Evolutionary conservation across 2,329 filamentous ascomycete genomes (phyloP), one percentile per base, ranked within the genome.

Genomic region (Colletotrichum coccodes): DNA sequence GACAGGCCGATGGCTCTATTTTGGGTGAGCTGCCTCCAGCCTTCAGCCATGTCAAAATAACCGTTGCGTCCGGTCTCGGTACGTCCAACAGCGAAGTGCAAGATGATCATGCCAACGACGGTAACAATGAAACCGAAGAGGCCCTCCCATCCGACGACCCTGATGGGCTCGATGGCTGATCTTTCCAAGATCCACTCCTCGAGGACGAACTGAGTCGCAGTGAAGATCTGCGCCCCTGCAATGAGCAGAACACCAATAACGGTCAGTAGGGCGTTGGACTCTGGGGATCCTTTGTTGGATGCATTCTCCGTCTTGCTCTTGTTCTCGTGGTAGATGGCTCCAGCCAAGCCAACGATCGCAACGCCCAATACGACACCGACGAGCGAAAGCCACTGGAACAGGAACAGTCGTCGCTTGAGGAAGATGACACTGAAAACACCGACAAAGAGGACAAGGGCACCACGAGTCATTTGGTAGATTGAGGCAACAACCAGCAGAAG

Each of bases 391-490:
- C 96, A 99, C 79, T 99, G 96, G 84, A 95, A 98, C n/a, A 92
- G 78, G 70, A 90, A 89, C 38, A 99, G 86, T 73, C 89, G 91
- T 54, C 94, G 89, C 75, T 90, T 91, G 65, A 99, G 85, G 79
- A 99, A 98, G 14, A 97, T 76, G 32, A 99, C 95, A 76, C 94
- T 97, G 82, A 99, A 98, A 0, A 98, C 83, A 0, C 96, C 96
- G 23, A 99, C 96, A 75, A 99, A 99, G 7, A 99, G 86, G 3
- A 99, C 95, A 47, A 99, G 86, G 0, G 96, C 96, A 9, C 96
- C 96, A 68, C 96, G 87, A 1, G 95, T 98, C 96, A 99, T 99
- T 82, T 99, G 96, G 82, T 98, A 99, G 76, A 99, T 98, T 70
- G 94, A 97, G 1, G 96, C 94, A 14, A 94, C 96, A 28, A 98